Percentiles rank a stretch among this genome's conserved stretches.
Evolutionary conservation across 129 eudicot species (phyloP).

Genomic region (Chrysanthemum seticuspe): DNA sequence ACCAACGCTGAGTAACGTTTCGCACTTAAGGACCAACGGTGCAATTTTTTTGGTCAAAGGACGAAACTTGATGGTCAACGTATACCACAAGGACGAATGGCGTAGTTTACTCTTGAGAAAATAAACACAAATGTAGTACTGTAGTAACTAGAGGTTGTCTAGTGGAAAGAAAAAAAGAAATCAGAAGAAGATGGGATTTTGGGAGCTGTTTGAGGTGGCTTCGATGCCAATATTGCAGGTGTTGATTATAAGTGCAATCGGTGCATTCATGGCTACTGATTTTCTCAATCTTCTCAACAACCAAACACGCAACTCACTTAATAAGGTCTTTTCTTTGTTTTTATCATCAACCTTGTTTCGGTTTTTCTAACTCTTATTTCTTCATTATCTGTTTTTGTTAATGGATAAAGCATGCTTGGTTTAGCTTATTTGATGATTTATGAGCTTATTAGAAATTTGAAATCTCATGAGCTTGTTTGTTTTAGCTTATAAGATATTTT

Average conservation of each 20-base stretch:
- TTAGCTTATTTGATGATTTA: neutral
- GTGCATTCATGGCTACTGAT: slow-evolving; percentile 59
- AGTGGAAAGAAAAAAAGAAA: neutral
- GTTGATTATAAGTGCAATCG: slow-evolving; percentile 45
- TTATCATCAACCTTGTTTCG: neutral
- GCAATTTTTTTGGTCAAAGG: too few relatives aligned
- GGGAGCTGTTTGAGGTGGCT: slow-evolving; percentile 48
- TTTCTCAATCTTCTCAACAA: slow-evolving; percentile 49
- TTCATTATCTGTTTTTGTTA: neutral
- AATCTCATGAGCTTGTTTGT: too few relatives aligned
- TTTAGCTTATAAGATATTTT: too few relatives aligned
- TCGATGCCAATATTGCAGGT: slow-evolving; percentile 53
- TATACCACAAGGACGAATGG: too few relatives aligned
- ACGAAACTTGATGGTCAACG: too few relatives aligned
- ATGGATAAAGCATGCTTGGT: neutral
- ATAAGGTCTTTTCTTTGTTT: slow-evolving; percentile 31
- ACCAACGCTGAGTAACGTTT: too few relatives aligned
- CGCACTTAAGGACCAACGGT: too few relatives aligned
- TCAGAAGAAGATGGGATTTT: slow-evolving; percentile 42
- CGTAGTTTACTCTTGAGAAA: too few relatives aligned
- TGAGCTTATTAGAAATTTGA: too few relatives aligned
- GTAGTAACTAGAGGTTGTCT: too few relatives aligned
- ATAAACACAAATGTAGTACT: too few relatives aligned
- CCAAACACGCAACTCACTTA: slow-evolving; percentile 37
- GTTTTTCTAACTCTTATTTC: neutral